Base-by-base conservation (phyloP, 2,329 filamentous ascomycete species). In the Falciphora oryzae region DNA sequence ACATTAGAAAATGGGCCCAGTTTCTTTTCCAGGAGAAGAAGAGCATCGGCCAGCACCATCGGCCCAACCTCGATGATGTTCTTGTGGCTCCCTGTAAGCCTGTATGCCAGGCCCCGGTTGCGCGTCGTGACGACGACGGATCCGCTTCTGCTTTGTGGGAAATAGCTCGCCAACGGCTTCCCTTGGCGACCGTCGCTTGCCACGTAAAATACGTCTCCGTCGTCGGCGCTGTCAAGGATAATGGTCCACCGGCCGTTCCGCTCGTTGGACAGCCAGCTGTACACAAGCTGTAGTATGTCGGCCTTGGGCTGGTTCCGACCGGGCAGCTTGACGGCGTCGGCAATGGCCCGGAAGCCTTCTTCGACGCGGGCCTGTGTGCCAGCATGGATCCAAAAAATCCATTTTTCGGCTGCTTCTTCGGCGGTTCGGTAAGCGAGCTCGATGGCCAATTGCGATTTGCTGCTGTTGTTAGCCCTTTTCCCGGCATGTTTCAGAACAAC, bases 211-310 rank as follows among this genome's bases (percentile, higher is more conserved):
- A 75, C 66, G 10, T 70, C 62, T 38, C 61, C 18, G 67, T 77
- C 69, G 65, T 78, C 75, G 57, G 73, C 75, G 65, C 74, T 77
- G 57, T 79, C 75, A 27, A 79, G 69, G 59, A 78, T 67, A 35
- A 78, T 68, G 18, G 73, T 22, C 77, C 76, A 79, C 58, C 56
- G 66, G n/a, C 71, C 70, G 53, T 73, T 70, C 35, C 58, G 61
- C 59, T 71, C 66, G 32, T 72, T 69, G 1, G 68, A 70, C 8
- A 78, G 68, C 75, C 74, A 79, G 27, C 50, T 44, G 53, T 67
- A 66, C 1, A 78, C 71, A 1, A 73, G 68, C 25, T 64, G 62
- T 0, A 69, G 66, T 7, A 72, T 65, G 38, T 76, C 57, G 4
- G 65, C 67, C 0, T 69, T 65, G 0, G 72, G 62, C 4, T 74